These are phyloP conservation scores for Penicillium thymicola DNA, from an alignment of 2,329 filamentous ascomycete genomes.

Conservation along the genomic window DNA sequence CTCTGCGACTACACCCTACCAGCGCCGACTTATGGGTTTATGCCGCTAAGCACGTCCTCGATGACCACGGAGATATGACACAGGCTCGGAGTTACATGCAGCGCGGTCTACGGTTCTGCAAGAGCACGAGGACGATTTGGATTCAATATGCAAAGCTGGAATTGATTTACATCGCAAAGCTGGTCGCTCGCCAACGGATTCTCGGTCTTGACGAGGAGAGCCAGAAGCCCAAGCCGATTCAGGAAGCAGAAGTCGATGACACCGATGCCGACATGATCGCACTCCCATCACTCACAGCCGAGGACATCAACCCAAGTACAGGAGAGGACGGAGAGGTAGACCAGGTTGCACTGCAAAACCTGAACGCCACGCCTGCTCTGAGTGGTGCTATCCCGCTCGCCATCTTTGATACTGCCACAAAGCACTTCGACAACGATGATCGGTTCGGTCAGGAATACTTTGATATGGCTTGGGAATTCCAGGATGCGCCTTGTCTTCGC, in stretches of 20 bases:
- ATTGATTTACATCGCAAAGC: constrained; percentile 84
- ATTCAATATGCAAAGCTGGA: constrained; percentile 86
- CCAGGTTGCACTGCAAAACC: constrained; percentile 58
- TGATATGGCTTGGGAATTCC: constrained; percentile 70
- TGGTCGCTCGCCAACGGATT: constrained; percentile 69
- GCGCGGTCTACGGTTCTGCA: constrained; percentile 86
- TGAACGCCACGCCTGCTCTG: constrained; percentile 72
- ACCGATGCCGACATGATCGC: constrained; percentile 56
- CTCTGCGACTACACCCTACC: constrained; percentile 79
- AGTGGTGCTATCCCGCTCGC: constrained; percentile 91
- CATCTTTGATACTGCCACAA: constrained; percentile 82
- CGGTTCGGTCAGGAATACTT: constrained; percentile 74
- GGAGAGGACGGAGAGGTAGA: constrained; percentile 54
- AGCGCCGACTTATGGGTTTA: constrained; percentile 81
- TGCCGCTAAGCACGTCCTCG: constrained; percentile 73
- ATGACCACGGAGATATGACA: constrained; percentile 80
- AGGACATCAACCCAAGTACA: constrained; percentile 57
- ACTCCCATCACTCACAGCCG: constrained; percentile 58
- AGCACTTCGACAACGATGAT: constrained; percentile 67
- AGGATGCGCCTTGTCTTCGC: constrained; percentile 59
- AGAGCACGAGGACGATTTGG: constrained; percentile 70
- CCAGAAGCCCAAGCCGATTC: constrained; percentile 40
- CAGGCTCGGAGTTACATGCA: constrained; percentile 82
- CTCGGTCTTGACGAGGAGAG: constrained; percentile 56
- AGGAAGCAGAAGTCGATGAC: constrained; percentile 39